These are phyloP conservation scores for Trichoderma lentiforme DNA, from an alignment of 2,329 filamentous ascomycete species.

Conservation along the genomic window DNA sequence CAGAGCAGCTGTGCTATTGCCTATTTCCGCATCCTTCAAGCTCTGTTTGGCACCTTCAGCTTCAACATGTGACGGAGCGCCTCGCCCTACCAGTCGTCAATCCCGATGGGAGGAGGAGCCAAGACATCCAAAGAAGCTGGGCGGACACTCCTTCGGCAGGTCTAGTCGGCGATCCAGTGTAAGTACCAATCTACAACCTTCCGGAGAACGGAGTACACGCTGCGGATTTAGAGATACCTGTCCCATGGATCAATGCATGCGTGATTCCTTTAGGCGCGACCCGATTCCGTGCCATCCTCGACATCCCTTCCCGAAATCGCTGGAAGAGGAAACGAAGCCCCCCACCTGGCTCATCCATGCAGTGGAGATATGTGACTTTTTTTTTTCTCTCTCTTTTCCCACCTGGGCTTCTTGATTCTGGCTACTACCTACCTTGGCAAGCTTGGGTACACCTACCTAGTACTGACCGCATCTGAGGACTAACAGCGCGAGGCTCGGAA, in stretches of 20 bases:
- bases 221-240: neutral
- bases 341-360: neutral
- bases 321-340: neutral
- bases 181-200: neutral
- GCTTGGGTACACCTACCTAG: neutral
- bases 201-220: neutral
- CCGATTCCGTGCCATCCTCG: constrained; percentile 1
- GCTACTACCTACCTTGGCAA: constrained; percentile 3
- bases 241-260: neutral
- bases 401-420: neutral
- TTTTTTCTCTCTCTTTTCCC: neutral
- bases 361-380: neutral
- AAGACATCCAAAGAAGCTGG: neutral
- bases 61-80: constrained; percentile 4
- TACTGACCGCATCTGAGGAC: constrained; percentile 1
- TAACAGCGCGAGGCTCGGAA: constrained; percentile 13
- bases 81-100: neutral
- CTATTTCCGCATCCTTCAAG: constrained; percentile 7
- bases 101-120: neutral
- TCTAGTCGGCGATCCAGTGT: neutral
- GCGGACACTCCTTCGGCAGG: neutral
- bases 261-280: constrained; percentile 4
- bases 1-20: neutral
- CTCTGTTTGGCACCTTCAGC: constrained; percentile 12
- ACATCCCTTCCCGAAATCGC: constrained; percentile 9